Percentiles rank a stretch among this genome's conserved stretches.
phyloP scores from a whole-genome alignment of 192 early-diverging fungal genomes.

The Gigaspora rosea region DNA sequence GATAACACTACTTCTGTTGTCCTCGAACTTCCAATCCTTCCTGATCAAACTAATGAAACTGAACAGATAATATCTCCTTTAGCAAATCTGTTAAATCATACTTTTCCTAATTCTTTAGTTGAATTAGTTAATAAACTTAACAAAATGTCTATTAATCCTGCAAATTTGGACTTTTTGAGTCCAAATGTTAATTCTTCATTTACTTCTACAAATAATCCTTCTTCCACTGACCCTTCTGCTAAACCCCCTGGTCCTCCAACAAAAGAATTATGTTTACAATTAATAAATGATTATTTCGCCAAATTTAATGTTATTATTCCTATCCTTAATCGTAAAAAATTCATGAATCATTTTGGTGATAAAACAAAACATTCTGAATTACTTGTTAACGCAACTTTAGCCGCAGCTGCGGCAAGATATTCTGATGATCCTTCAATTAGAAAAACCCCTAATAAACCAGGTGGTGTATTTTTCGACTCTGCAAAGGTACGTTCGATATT shows the following conservation, averaged over 20 bases:
- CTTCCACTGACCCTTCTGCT: not conserved
- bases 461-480: constrained; percentile 25
- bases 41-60: not conserved
- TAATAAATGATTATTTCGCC: constrained; percentile 22
- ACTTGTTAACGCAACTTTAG: constrained; percentile 12
- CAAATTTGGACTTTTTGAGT: not conserved
- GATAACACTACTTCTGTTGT: constrained; percentile 1
- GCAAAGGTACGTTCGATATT: constrained; percentile 15
- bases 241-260: not conserved
- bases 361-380: constrained; percentile 12
- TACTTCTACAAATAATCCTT: not conserved
- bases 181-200: not conserved
- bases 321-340: constrained; percentile 28
- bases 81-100: constrained; percentile 1
- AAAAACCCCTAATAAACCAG: constrained; percentile 25
- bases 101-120: constrained; percentile 24
- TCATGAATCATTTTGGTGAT: constrained; percentile 10
- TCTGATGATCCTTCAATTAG: constrained; percentile 33
- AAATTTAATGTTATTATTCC: constrained; percentile 17
- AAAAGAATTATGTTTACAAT: constrained; percentile 17
- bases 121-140: constrained; percentile 28
- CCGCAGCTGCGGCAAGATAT: constrained; percentile 19
- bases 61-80: not conserved
- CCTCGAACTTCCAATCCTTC: constrained; percentile 18
- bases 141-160: not conserved